Base-by-base conservation (phyloP, 306 rosid genomes). In the Argentina anserina region DNA sequence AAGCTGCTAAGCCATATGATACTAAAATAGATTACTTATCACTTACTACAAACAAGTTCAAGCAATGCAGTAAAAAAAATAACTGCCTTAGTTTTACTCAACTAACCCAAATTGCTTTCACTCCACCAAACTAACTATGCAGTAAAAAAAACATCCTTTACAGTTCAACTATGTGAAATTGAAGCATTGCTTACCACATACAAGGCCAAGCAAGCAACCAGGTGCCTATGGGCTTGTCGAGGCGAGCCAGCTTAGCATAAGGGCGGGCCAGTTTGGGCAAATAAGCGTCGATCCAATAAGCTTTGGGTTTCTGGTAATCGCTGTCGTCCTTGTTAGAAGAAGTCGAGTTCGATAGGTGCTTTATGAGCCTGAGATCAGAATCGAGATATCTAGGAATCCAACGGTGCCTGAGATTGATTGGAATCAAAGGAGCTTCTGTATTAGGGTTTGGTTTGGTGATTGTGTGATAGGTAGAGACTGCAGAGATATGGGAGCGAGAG, bases 121-220 rank as follows among this genome's bases (percentile, higher is more conserved):
- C n/a, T n/a, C n/a, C 52, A 15, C n/a, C 52, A 46, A 46, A n/a
- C 52, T 15, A 52, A 52, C 26, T 0, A 2, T 20, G 26, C 56
- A 20, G 56, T 50, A 47, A 49, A 49, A 49, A 13, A 49, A 43
- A 3, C 50, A 3, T 3, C 20, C 20, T 45, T 41, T 15, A 3
- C 4, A 15, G 50, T 46, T 46, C 20, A 46, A 15, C 5, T 17
- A 15, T 15, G 50, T n/a, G n/a, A 46, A 46, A 21, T 53, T 9
- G 36, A 28, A 26, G 36, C 17, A 28, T 13, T 5, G 8, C 65
- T 59, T 6, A 59, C 65, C 65, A 59, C 78, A 94, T 76, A 80
- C 95, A 94, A 52, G 97, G 98, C 98, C 95, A 94, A 62, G 91
- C 88, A 70, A 94, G 97, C 62, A 94, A 73, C 98, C 97, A 94